These are phyloP conservation scores for Alternaria triticina DNA, from an alignment of 2,329 filamentous ascomycete genomes.

Conservation along the genomic window DNA sequence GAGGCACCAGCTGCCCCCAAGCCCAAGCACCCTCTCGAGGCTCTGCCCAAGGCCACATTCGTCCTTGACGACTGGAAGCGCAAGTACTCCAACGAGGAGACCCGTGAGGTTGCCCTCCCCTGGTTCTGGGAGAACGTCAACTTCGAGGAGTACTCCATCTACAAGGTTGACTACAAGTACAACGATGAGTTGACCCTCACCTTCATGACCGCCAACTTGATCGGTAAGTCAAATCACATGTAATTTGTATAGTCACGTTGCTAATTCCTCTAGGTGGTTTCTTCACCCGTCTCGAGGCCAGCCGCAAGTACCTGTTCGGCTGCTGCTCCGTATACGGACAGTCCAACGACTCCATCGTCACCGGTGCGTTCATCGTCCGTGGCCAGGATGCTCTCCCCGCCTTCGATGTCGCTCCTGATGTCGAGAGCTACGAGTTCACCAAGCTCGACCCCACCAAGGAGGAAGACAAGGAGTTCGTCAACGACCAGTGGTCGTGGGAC, in stretches of 20 bases:
- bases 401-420: constrained; percentile 97
- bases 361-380: constrained; percentile 93
- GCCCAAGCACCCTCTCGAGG: constrained; percentile 94
- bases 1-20: constrained; percentile 73
- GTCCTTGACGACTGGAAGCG: constrained; percentile 98
- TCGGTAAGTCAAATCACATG: constrained; percentile 62
- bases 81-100: constrained; percentile 96
- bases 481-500: constrained; percentile 92
- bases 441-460: constrained; percentile 91
- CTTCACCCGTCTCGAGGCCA: constrained; percentile 94
- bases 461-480: constrained; percentile 84
- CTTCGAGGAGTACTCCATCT: constrained; percentile 94
- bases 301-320: constrained; percentile 98
- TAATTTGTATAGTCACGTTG: neutral
- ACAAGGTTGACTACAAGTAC: constrained; percentile 97
- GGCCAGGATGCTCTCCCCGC: constrained; percentile 85
- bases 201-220: constrained; percentile 99
- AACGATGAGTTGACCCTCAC: constrained; percentile 95
- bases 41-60: constrained; percentile 79
- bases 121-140: constrained; percentile 99
- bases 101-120: constrained; percentile 79
- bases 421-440: constrained; percentile 93
- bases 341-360: constrained; percentile 87
- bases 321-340: constrained; percentile 85
- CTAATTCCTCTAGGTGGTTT: constrained; percentile 70